Evolutionary conservation across 768 basidiomycete species (phyloP), one percentile per base, ranked within the genome.

Genomic region (Kondoa subrosea): DNA sequence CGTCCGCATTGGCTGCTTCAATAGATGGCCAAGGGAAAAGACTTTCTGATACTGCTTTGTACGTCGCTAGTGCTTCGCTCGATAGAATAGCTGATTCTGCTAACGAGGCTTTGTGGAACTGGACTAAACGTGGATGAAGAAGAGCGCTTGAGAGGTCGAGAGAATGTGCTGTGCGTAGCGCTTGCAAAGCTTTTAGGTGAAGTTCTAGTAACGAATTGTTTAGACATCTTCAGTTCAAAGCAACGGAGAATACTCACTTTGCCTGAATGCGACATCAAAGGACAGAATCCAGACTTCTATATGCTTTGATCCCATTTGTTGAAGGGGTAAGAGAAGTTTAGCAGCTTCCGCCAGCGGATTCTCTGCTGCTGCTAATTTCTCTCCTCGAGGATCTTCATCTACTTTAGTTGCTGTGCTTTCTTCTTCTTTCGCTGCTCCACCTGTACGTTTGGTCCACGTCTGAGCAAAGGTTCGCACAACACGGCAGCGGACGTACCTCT

Each of bases 261-360:
- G 82, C 69, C 89, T 83, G 61, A 88, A 81, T 31, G 87, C 84
- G 25, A 96, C 87, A 74, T 95, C 91, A 74, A 87, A 93, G 3
- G 81, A 79, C 0, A 82, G 80, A 62, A 85, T 76, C 86, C 89
- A 92, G 31, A 84, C 83, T 34, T 88, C 84, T 12, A 89, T 77
- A 60, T 84, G 80, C 1, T 80, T 75, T 15, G 78, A 76, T 0
- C 81, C 82, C 21, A 85, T 78, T 3, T 78, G 80, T 8, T 80
- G 79, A 1, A 96, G 76, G 1, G 87, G 87, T 27, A 77, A 78
- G 29, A 93, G 79, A 25, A 88, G 75, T 73, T 87, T 88, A 62
- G 82, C 80, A 0, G 91, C 91, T 17, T 82, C 82, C 58, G 88
- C 89, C 2, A 96, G 80, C 1, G 85, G 83, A 66, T 87, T 85